Base-by-base conservation (phyloP, 257 asterid species). In the Nicotiana obtusifolia region DNA sequence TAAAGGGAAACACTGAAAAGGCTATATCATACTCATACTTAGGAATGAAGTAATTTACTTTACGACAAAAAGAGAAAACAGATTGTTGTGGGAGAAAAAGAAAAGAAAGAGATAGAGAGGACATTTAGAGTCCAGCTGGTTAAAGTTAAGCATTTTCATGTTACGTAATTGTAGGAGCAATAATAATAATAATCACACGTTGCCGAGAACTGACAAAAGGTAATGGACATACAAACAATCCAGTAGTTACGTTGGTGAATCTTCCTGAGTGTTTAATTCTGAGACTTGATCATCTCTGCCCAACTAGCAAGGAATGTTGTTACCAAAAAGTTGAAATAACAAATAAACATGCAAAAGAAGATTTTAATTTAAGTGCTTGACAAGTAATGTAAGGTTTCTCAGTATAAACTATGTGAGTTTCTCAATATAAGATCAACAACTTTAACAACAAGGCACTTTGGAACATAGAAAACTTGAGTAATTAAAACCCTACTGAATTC, bases 371-470 rank as follows among this genome's bases (percentile, higher is more conserved):
- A 73, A 47, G 61, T 73, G 79, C 16, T 47, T 24, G 22, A 73
- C 79, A 73, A 47, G 61, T 52, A 52, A 13, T 10, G 0, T 52
- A 52, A 52, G 19, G 13, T 52, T 52, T 52, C 5, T 52, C 56
- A 52, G 5, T 52, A 13, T 52, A 15, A 52, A 52, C 7, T 52
- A 52, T 11, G 19, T 4, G 57, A 4, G 10, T 41, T 41, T 41
- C 49, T 41, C 57, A 52, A 52, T 52, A 49, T 49, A 49, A 52
- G 78, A 47, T 73, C 60, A 73, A 73, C 78, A 73, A 73, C 78
- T 73, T 71, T 47, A 71, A 81, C 85, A 88, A 80, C 76, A 77
- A 69, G 84, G 59, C 84, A 79, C 84, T 84, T 84, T 85, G 31
- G 85, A 20, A 62, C 76, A 77, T 59, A 61, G 64, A 82, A 54